These are phyloP conservation scores for Sporisorium sorghi DNA, from an alignment of 1,284 basidiomycete species.

Conservation along the genomic window DNA sequence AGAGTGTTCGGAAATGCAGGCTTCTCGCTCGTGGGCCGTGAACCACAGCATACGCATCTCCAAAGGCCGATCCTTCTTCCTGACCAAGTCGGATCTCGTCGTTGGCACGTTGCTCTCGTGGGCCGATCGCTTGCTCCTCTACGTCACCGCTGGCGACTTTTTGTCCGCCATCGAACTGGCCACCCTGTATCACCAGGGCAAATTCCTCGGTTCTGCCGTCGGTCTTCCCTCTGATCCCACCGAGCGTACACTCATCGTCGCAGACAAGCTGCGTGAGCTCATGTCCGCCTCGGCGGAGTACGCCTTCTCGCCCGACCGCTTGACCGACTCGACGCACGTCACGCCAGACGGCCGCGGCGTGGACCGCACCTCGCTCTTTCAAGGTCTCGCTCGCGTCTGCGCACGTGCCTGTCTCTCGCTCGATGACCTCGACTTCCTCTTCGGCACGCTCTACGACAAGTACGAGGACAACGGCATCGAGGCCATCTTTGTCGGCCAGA, in stretches of 20 bases:
- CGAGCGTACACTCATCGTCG: constrained; percentile 77
- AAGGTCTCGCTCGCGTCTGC: constrained; percentile 84
- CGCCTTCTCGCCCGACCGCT: constrained; percentile 92
- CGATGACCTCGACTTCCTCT: constrained; percentile 84
- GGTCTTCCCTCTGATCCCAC: constrained; percentile 80
- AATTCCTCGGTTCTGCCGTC: constrained; percentile 86
- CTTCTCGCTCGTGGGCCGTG: constrained; percentile 32
- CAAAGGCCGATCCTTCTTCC: constrained; percentile 88
- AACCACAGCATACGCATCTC: constrained; percentile 79
- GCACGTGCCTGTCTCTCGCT: constrained; percentile 85
- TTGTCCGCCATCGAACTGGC: constrained; percentile 88
- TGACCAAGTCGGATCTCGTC: constrained; percentile 76
- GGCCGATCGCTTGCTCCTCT: constrained; percentile 89
- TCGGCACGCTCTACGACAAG: constrained; percentile 86
- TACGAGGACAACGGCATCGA: constrained; percentile 88
- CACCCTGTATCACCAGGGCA: constrained; percentile 83
- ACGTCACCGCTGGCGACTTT: constrained; percentile 88
- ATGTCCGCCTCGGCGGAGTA: constrained; percentile 89
- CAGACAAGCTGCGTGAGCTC: constrained; percentile 81
- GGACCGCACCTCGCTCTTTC: constrained; percentile 88
- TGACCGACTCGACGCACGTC: constrained; percentile 86
- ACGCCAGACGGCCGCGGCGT: constrained; percentile 87
- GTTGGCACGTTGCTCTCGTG: constrained; percentile 91
- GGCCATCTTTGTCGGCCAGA: constrained; percentile 84
- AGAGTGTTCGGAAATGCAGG: not conserved